phyloP scores from a whole-genome alignment of 2,329 filamentous ascomycete genomes.

The Fusarium stilboides region DNA sequence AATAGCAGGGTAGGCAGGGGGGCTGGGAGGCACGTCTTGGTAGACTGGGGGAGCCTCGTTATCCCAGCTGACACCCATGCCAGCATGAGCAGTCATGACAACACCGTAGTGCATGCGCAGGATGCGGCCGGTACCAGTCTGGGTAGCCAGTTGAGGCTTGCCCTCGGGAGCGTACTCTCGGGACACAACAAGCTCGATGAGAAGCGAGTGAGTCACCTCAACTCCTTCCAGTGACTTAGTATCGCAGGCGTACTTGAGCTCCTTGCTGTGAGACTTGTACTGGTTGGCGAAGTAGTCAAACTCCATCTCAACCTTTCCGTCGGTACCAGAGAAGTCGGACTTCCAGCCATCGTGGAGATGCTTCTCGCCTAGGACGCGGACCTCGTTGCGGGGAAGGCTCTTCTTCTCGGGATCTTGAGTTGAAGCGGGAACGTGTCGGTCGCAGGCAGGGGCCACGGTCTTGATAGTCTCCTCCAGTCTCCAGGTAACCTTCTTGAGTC shows the following conservation, averaged over 20 bases:
- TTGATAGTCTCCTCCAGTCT: constrained; percentile 90
- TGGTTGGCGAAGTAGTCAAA: constrained; percentile 72
- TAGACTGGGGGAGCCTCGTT: constrained; percentile 96
- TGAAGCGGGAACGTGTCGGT: constrained; percentile 75
- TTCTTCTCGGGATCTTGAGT: constrained; percentile 63
- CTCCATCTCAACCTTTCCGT: constrained; percentile 81
- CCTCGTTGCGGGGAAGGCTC: constrained; percentile 80
- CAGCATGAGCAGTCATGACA: constrained; percentile 84
- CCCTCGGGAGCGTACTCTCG: constrained; percentile 87
- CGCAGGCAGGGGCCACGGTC: constrained; percentile 84
- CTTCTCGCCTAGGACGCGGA: constrained; percentile 82
- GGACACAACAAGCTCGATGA: constrained; percentile 93
- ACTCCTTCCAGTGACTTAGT: constrained; percentile 81
- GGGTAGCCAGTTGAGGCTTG: constrained; percentile 78
- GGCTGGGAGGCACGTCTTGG: constrained; percentile 90
- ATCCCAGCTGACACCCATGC: constrained; percentile 95
- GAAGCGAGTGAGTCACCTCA: constrained; percentile 85
- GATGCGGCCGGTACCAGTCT: constrained; percentile 91
- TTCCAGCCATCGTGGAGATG: constrained; percentile 94
- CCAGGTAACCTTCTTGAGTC: constrained; percentile 92
- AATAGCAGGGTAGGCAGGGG: constrained; percentile 74
- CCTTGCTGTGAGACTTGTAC: constrained; percentile 62
- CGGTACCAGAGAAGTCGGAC: constrained; percentile 69
- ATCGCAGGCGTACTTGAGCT: constrained; percentile 80
- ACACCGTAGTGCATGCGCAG: constrained; percentile 93